Percentiles rank a stretch among this genome's conserved stretches.
Conservation (phyloP, 495 filamentous ascomycete species). For the Geoglossum glabrum region DNA sequence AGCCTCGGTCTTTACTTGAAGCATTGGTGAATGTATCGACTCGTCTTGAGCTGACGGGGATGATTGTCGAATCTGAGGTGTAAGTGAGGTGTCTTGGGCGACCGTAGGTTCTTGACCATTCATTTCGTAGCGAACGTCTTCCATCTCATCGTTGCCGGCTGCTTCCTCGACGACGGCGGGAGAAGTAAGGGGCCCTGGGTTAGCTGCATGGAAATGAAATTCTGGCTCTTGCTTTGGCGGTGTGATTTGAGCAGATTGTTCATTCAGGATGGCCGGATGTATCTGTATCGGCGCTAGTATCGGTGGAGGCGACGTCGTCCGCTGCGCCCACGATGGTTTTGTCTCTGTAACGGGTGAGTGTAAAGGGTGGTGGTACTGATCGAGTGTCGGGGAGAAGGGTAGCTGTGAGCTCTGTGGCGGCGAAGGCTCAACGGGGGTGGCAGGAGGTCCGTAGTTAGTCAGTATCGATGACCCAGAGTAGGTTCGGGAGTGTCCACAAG, state of each 20-base stretch:
- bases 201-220: background rate
- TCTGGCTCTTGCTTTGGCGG: background rate
- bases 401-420: background rate
- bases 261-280: background rate
- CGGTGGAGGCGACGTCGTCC: background rate
- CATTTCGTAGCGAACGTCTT: background rate
- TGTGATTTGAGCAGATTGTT: background rate
- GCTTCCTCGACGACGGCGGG: background rate
- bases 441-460: background rate
- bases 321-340: background rate
- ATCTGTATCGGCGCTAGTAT: background rate
- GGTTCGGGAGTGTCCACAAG: background rate
- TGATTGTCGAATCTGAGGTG: background rate
- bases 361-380: constrained; percentile 2
- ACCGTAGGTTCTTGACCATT: background rate
- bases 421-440: constrained; percentile 1
- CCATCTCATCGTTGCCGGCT: background rate
- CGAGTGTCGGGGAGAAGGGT: constrained; percentile 1
- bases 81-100: background rate
- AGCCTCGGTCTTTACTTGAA: background rate
- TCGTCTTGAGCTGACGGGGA: background rate
- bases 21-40: background rate
- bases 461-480: background rate
- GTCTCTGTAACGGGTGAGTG: background rate
- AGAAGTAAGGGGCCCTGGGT: background rate